Conservation (phyloP, 2,329 filamentous ascomycete species). For the Tolypocladium tundrense region DNA sequence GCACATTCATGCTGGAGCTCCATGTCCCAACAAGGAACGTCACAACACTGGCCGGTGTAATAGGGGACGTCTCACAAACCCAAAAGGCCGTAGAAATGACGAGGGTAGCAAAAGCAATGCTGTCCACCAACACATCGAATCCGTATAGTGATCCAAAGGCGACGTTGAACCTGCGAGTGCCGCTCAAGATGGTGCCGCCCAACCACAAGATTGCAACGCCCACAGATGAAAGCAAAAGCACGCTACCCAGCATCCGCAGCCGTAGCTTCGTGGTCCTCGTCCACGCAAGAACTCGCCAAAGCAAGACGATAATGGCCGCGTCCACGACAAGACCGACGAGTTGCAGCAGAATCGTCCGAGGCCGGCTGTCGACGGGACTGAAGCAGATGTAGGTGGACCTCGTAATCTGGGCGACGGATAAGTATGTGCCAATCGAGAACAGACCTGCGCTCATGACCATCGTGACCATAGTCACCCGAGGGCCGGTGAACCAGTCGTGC, state of each 20-base stretch:
- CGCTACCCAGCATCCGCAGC: conserved; percentile 32
- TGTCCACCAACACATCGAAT: conserved; percentile 39
- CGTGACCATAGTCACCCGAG: conserved; percentile 24
- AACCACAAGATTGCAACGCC: conserved; percentile 27
- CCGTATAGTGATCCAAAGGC: conserved; percentile 34
- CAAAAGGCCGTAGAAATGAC: conserved; percentile 34
- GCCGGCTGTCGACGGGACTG: conserved; percentile 25
- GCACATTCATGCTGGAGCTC: conserved; percentile 23
- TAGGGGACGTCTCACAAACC: conserved; percentile 34
- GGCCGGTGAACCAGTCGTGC: conserved; percentile 33
- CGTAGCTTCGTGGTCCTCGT: conserved; percentile 35
- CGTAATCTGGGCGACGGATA: conserved; percentile 24
- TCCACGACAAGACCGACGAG: conserved; percentile 34
- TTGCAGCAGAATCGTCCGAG: conserved; percentile 29
- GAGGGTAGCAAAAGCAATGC: conserved; percentile 32
- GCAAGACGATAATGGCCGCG: conserved; percentile 31
- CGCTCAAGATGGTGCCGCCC: conserved; percentile 17
- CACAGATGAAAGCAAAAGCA: conserved; percentile 30
- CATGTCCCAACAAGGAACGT: conserved; percentile 32
- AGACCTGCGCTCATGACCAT: conserved; percentile 24
- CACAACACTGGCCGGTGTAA: conserved; percentile 30
- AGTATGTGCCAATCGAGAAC: conserved; percentile 33
- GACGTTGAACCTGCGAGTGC: conserved; percentile 10
- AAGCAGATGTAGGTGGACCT: conserved; percentile 45
- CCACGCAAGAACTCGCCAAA: conserved; percentile 43